Evolutionary conservation across 1,284 basidiomycete genomes (phyloP).

Genomic region (Erythrobasidium hasegawianum): DNA sequence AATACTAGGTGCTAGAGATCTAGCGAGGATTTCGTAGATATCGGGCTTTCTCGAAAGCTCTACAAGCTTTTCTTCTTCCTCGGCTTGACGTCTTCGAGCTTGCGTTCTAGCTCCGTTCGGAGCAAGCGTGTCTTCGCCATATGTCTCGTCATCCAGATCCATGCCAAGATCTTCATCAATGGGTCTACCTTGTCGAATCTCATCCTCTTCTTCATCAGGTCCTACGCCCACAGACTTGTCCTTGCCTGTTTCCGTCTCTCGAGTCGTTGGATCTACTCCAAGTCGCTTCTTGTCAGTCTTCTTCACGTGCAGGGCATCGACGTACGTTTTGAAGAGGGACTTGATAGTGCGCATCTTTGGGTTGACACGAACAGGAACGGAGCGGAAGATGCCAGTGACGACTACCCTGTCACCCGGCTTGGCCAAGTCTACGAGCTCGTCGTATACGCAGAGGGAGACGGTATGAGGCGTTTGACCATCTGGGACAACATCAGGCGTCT

Average conservation of each 20-base stretch:
- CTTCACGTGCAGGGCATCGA: slow-evolving; percentile 90
- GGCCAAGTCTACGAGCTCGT: slow-evolving; percentile 89
- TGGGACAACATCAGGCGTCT: slow-evolving; percentile 95
- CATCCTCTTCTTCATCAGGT: slow-evolving; percentile 62
- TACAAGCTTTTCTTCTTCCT: slow-evolving; percentile 60
- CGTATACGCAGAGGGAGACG: slow-evolving; percentile 90
- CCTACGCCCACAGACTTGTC: slow-evolving; percentile 76
- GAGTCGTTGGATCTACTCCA: slow-evolving; percentile 74
- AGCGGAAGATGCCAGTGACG: slow-evolving; percentile 91
- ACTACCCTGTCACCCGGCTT: slow-evolving; percentile 93
- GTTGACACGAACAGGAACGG: slow-evolving; percentile 88
- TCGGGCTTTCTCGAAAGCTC: slow-evolving; percentile 72
- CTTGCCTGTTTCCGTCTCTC: slow-evolving; percentile 54
- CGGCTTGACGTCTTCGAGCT: slow-evolving; percentile 50
- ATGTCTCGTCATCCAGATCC: slow-evolving; percentile 34
- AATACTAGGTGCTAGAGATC: slow-evolving; percentile 87
- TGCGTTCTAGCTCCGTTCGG: slow-evolving; percentile 43
- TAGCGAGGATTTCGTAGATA: slow-evolving; percentile 79
- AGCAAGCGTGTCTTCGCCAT: slow-evolving; percentile 26
- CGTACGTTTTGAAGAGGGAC: slow-evolving; percentile 92
- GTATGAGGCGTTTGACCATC: slow-evolving; percentile 98
- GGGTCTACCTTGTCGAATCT: slow-evolving; percentile 43
- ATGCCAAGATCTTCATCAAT: slow-evolving; percentile 40
- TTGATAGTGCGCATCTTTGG: slow-evolving; percentile 87
- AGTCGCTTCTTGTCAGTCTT: slow-evolving; percentile 66